A percentile compares a stretch with the other conserved stretches of the same genome.
phyloP scores from a whole-genome alignment of 495 filamentous ascomycete genomes.

The Aspergillus avenaceus region DNA sequence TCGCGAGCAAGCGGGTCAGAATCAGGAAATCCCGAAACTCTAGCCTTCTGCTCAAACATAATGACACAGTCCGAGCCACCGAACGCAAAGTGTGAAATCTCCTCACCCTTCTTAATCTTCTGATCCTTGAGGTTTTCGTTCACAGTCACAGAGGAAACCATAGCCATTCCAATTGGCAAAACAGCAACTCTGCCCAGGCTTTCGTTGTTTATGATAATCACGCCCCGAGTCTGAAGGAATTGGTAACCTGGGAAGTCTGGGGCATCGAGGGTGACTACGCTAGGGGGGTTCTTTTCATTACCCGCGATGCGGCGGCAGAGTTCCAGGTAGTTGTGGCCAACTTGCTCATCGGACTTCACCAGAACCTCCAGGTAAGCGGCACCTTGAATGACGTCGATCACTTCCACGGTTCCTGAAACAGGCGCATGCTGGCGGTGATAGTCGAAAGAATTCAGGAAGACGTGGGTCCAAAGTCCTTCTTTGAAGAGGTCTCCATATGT shows the following conservation, averaged over 20 bases:
- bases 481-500: neutral
- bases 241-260: constrained; percentile 19
- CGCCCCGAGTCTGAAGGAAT: constrained; percentile 24
- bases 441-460: neutral
- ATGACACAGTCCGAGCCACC: constrained; percentile 30
- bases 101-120: constrained; percentile 18
- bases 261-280: neutral
- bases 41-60: constrained; percentile 17
- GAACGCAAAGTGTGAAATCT: constrained; percentile 29
- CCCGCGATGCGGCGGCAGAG: neutral
- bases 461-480: neutral
- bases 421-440: constrained; percentile 3
- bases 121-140: constrained; percentile 12
- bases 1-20: too few species aligned
- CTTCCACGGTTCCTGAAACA: neutral
- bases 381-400: neutral
- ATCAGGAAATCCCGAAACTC: too few species aligned
- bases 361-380: neutral
- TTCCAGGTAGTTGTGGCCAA: neutral
- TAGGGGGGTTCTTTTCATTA: neutral
- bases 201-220: constrained; percentile 22
- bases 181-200: constrained; percentile 20
- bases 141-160: constrained; percentile 24
- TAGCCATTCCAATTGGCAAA: constrained; percentile 29
- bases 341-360: neutral